Evolutionary conservation across 2,329 filamentous ascomycete species (phyloP), one percentile per base, ranked within the genome.

Genomic region (Mollisiaceae sp.): DNA sequence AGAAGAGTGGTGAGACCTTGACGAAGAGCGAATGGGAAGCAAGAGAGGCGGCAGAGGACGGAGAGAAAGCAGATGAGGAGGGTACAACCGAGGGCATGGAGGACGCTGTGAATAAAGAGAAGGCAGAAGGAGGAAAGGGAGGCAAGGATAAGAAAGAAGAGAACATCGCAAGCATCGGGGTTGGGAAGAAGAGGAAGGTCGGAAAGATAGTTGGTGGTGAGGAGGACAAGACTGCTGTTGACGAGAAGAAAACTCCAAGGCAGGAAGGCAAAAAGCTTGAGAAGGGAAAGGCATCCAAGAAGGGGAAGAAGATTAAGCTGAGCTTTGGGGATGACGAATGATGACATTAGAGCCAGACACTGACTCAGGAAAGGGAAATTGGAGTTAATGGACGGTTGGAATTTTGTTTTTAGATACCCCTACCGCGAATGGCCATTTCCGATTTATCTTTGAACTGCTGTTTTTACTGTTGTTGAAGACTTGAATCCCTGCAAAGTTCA

Each of bases 271-370:
- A 74, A 64, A 74, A 75, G 35, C 45, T 39, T 14, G 65, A 69
- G 47, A 70, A 73, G 47, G 69, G 66, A 27, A 75, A 75, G 32
- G 36, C 35, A 61, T 73, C 71, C 6, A 76, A 88, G 75, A 77
- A 77, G 54, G 74, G 64, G 1, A 76, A 88, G 75, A 89, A 89
- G 79, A 85, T 90, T 66, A 90, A 90, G 78, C 79, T 90, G 55
- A 90, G 88, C 76, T 90, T 90, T 74, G 85, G 85, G 32, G 84
- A 89, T 64, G 86, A 89, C 20, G 85, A 87, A 56, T 76, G 64
- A 69, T n/a, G n/a, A 2, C 18, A 50, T 54, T 11, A 4, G 12
- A n/a, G 3, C 14, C 27, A 6, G 9, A 15, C 18, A 18, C 11
- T 11, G n/a, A 12, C 24, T 54, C 11, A 14, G 32, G 24, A 18